Conservation (phyloP, 2,329 filamentous ascomycete genomes). For the Trichoderma endophyticum region DNA sequence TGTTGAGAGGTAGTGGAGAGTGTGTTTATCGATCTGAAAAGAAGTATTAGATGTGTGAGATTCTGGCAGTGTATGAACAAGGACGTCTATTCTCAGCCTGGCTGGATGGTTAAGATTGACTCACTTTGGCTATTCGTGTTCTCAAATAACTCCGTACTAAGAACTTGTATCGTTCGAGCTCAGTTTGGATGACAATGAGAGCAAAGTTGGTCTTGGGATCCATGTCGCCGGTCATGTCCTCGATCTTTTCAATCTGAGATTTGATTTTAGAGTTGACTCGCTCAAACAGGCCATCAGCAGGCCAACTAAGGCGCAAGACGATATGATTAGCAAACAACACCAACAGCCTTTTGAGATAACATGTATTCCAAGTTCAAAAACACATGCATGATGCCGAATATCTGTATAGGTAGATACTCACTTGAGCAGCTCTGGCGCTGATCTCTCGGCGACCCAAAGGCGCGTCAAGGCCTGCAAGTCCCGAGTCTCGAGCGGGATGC, state of each 20-base stretch:
- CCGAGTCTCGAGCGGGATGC: constrained; percentile 56
- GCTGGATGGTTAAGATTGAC: not conserved
- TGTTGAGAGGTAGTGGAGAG: constrained; percentile 67
- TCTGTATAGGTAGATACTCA: constrained; percentile 43
- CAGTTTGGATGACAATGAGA: constrained; percentile 93
- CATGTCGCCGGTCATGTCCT: constrained; percentile 77
- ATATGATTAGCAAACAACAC: not conserved
- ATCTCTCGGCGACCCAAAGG: constrained; percentile 89
- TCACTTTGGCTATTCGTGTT: constrained; percentile 81
- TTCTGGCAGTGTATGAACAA: not conserved
- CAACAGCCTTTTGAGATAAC: not conserved
- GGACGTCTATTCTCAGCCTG: not conserved
- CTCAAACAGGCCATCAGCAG: constrained; percentile 71
- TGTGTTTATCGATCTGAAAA: constrained; percentile 68
- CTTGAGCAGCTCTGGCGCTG: constrained; percentile 81
- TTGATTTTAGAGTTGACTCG: constrained; percentile 72
- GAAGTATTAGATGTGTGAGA: not conserved
- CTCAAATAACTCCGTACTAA: constrained; percentile 80
- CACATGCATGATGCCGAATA: not conserved
- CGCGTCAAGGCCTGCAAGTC: constrained; percentile 89
- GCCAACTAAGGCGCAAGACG: constrained; percentile 47
- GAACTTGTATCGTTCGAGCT: constrained; percentile 92
- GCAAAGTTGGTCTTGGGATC: constrained; percentile 89
- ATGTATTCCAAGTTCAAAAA: not conserved
- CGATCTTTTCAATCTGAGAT: constrained; percentile 66